Evolutionary conservation across 495 filamentous ascomycete species (phyloP).

Genomic region (Chlorociboria aeruginascens): DNA sequence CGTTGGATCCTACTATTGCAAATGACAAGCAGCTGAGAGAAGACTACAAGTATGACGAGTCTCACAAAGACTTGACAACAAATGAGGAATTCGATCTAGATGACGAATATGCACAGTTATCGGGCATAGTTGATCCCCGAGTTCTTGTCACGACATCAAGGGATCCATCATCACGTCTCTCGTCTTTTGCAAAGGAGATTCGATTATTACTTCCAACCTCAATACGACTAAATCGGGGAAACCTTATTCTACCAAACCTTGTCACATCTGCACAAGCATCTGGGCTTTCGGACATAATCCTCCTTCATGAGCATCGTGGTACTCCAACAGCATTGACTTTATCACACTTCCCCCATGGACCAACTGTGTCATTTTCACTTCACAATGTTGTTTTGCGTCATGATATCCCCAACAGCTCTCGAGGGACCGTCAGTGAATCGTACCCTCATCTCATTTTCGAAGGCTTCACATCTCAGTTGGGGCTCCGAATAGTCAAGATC

Average conservation of each 20-base stretch:
- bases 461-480: constrained; percentile 76
- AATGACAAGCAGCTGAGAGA: constrained; percentile 76
- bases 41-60: constrained; percentile 92
- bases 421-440: constrained; percentile 84
- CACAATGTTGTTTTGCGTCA: constrained; percentile 91
- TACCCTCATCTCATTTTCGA: constrained; percentile 97
- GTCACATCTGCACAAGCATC: constrained; percentile 68
- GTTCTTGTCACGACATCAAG: constrained; percentile 88
- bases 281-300: constrained; percentile 70
- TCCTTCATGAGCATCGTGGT: constrained; percentile 90
- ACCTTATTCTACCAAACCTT: constrained; percentile 73
- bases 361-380: constrained; percentile 80
- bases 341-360: constrained; percentile 85
- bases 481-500: constrained; percentile 74
- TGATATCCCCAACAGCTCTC: constrained; percentile 78
- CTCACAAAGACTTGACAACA: constrained; percentile 41
- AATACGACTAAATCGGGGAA: constrained; percentile 86
- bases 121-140: constrained; percentile 73
- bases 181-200: constrained; percentile 92
- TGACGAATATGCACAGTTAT: constrained; percentile 84
- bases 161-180: constrained; percentile 72
- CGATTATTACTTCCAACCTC: constrained; percentile 80
- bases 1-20: constrained; percentile 75
- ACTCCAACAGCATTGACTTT: constrained; percentile 85
- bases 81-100: constrained; percentile 72